Evolutionary conservation across 257 asterid species (phyloP), one percentile per base, ranked within the genome.

Genomic region (Petunia secreta): DNA sequence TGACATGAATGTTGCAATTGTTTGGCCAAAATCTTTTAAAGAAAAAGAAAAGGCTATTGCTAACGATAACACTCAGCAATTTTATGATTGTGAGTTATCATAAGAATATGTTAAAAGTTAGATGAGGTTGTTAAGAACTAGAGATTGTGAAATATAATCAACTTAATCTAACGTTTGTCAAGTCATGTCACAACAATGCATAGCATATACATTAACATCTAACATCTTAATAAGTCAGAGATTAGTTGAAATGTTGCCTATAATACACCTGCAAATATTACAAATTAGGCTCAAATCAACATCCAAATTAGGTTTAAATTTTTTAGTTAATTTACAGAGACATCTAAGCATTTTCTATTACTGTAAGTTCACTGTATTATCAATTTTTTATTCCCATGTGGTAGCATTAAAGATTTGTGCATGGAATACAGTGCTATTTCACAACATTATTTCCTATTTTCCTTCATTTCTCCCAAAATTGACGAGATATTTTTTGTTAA

Each of bases 61-160:
- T 46, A 37, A 34, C 48, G 59, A 46, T 46, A 44, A 68, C 4
- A 25, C 41, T 25, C 11, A 25, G 2, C 39, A 2, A 69, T 69
- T 16, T 25, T 69, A 25, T 46, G 60, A 48, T 48, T 14, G 25
- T 46, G 14, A 71, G 41, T 34, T 48, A 50, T 5, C 60, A 71
- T 48, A 48, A 48, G 25, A 48, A 48, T 10, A 48, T 46, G 44
- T 48, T 25, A 69, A 48, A 48, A 71, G 60, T 71, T 48, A 34
- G 77, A 71, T 25, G 77, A 71, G 77, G 60, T 36, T 1, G 77
- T 48, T 71, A 71, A 71, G 60, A 71, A 71, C 43, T 71, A 25
- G 34, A 9, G 50, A 36, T 34, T 60, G 50, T 34, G 36, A 50
- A 50, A 50, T 73, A 50, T 2, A 2, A 68, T 34, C 36, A 73